Conservation (phyloP, 257 asterid genomes). For the Nicotiana sylvestris region DNA sequence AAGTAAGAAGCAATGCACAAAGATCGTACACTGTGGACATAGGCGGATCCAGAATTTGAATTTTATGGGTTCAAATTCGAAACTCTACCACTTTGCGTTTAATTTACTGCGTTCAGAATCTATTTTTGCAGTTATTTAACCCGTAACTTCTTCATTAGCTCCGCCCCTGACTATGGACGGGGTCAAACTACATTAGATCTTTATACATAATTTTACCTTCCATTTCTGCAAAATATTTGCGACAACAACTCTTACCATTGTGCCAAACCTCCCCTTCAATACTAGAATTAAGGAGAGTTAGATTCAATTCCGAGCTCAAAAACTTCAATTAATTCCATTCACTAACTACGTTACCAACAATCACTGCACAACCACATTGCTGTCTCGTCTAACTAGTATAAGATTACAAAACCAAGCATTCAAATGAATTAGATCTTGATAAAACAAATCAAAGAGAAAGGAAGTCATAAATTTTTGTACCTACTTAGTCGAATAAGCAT, state of each 20-base stretch:
- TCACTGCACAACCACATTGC: neutral
- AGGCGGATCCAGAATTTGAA: no score
- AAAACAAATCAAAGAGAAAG: neutral
- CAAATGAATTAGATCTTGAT: neutral
- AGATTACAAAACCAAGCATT: neutral
- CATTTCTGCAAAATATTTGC: neutral
- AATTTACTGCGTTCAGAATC: no score
- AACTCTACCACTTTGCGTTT: no score
- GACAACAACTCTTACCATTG: neutral
- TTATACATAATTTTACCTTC: no score
- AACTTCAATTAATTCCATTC: neutral
- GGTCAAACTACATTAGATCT: no score
- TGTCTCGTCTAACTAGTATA: neutral
- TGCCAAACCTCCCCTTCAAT: neutral
- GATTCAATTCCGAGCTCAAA: neutral
- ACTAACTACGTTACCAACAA: neutral
- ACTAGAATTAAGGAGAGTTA: neutral
- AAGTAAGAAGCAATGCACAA: no score
- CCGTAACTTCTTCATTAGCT: no score
- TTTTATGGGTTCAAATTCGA: no score
- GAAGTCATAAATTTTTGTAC: neutral
- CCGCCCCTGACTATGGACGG: no score
- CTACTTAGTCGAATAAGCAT: conserved; percentile 9
- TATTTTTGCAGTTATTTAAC: no score
- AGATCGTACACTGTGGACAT: no score